Evolutionary conservation across 1,139 yeast genomes (phyloP).

Genomic region (Spathaspora sp.): DNA sequence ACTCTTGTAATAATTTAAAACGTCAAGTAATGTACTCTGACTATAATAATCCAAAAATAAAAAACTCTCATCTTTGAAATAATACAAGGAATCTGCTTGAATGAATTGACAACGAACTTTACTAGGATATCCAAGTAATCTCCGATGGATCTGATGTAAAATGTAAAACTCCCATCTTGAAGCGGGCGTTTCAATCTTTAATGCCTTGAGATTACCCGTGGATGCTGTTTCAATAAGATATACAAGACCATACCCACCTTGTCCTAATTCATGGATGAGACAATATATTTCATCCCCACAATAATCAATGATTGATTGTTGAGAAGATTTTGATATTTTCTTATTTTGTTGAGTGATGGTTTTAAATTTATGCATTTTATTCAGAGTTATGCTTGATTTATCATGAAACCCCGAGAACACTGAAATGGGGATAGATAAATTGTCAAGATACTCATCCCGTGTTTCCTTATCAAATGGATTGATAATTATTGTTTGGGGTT

Average conservation of each 20-base stretch:
- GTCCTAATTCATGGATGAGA: slow-evolving; percentile 64
- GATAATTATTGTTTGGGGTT: slow-evolving; percentile 23
- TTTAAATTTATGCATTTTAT: slow-evolving; percentile 29
- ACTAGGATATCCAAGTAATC: slow-evolving; percentile 19
- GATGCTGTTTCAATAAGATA: slow-evolving; percentile 68
- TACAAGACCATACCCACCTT: slow-evolving; percentile 80
- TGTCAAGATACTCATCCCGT: slow-evolving; percentile 24
- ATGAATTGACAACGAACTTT: slow-evolving; percentile 22
- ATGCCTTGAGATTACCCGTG: slow-evolving; percentile 56
- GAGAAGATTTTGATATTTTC: slow-evolving; percentile 36
- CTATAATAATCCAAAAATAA: slow-evolving; percentile 64
- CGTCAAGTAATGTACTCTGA: slow-evolving; percentile 76
- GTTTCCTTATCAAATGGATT: slow-evolving; percentile 22
- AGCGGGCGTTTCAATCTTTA: slow-evolving; percentile 73
- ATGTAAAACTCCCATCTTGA: slow-evolving; percentile 84
- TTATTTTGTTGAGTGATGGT: slow-evolving; percentile 33
- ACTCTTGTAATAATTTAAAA: slow-evolving; percentile 52
- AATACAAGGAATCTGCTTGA: slow-evolving; percentile 51
- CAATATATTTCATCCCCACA: slow-evolving; percentile 55
- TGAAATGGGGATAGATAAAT: slow-evolving; percentile 25
- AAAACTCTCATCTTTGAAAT: slow-evolving; percentile 73
- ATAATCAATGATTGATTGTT: slow-evolving; percentile 44
- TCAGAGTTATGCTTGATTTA: slow-evolving; percentile 13
- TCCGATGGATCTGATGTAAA: slow-evolving; percentile 51
- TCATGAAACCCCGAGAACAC: slow-evolving; percentile 31